Evolutionary conservation across 2,329 filamentous ascomycete species (phyloP).

Genomic region (Fusarium dlaminii): DNA sequence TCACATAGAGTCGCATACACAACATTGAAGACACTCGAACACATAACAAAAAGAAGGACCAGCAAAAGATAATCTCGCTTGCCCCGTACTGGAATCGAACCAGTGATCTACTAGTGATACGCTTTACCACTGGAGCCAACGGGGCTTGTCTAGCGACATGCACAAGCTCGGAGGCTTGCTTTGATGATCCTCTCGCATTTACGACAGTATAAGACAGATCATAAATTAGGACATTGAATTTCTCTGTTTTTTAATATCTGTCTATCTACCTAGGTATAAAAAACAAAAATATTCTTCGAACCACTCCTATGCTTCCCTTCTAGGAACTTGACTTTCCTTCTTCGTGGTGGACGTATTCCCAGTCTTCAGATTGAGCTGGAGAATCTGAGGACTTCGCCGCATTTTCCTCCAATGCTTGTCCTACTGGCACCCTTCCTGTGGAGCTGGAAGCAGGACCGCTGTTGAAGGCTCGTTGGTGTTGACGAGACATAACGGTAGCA

Average conservation of each 20-base stretch:
- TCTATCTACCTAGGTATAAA: not conserved
- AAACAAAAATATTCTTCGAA: too few relatives aligned
- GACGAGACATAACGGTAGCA: not conserved
- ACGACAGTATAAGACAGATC: not conserved
- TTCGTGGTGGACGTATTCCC: not conserved
- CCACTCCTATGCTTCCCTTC: not conserved
- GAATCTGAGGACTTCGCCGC: not conserved
- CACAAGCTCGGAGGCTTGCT: not conserved
- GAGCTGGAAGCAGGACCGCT: not conserved
- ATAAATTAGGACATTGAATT: too few relatives aligned
- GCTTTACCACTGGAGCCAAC: slow-evolving; percentile 50
- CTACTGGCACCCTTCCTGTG: too few relatives aligned
- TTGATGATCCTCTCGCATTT: fast-evolving
- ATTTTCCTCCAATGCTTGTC: not conserved
- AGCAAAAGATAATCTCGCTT: not conserved
- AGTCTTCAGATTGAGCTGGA: not conserved
- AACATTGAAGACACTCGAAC: not conserved
- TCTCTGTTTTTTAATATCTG: not conserved
- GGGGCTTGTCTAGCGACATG: slow-evolving; percentile 20
- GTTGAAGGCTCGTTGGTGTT: not conserved
- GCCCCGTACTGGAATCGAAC: slow-evolving; percentile 49
- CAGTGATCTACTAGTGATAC: slow-evolving; percentile 50
- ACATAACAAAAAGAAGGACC: not conserved
- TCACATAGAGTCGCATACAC: not conserved
- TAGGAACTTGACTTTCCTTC: too few relatives aligned